phyloP scores from a whole-genome alignment of 164 flowering plant species.

The Nymphaea thermarum region DNA sequence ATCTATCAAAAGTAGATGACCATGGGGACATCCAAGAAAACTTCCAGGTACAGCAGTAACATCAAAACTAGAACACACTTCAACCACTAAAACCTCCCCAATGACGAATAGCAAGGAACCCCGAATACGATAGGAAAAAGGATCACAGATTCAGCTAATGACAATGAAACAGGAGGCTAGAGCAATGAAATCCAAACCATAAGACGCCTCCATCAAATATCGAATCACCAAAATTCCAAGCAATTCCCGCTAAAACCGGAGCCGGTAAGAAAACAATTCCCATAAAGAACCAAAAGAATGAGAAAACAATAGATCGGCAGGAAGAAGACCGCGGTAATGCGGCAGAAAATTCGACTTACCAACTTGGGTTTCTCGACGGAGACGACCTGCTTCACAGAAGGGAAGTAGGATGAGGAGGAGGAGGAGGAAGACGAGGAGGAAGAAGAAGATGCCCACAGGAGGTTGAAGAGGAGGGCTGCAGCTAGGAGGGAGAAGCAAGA shows the following conservation, averaged over 20 bases:
- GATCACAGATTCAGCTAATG: too few species aligned
- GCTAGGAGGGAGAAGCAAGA: conserved; percentile 24
- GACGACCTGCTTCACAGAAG: not conserved
- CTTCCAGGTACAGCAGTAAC: not conserved
- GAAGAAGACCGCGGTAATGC: not conserved
- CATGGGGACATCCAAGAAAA: not conserved
- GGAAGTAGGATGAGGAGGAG: conserved; percentile 3
- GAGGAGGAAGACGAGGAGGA: conserved; percentile 16
- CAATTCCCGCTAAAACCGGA: not conserved
- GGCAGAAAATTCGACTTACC: not conserved
- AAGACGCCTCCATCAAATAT: not conserved
- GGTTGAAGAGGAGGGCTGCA: conserved; percentile 25
- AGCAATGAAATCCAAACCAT: not conserved
- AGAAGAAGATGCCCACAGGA: conserved; percentile 46
- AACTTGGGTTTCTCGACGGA: not conserved
- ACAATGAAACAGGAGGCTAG: not conserved
- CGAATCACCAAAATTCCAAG: not conserved
- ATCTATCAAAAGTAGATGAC: not conserved
- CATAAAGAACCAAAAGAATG: not conserved
- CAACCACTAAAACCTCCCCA: too few species aligned
- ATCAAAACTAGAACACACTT: not conserved
- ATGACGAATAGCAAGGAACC: too few species aligned
- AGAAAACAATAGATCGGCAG: not conserved
- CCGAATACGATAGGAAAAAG: too few species aligned
- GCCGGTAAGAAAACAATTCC: not conserved